Evolutionary conservation across 2,329 filamentous ascomycete species (phyloP), one percentile per base, ranked within the genome.

Genomic region (Ploettnerulaceae sp.): DNA sequence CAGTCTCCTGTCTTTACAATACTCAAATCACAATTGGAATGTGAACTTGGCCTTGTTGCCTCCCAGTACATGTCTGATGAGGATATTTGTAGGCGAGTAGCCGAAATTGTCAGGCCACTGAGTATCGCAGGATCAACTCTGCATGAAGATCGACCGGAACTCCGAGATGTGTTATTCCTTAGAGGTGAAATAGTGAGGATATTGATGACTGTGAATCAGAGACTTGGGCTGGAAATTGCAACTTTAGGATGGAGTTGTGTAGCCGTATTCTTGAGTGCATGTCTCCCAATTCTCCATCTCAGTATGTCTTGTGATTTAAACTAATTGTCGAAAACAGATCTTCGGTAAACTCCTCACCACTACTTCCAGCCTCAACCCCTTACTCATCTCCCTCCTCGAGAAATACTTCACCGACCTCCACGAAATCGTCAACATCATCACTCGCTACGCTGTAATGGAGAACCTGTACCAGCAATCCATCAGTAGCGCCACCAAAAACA

Each of bases 371-470:
- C 22, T 35, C 18, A 24, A 12, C 12, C 34, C 26, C n/a, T 28
- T 28, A 18, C 5, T 20, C 5, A 21, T 31, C n/a, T 25, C 20
- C 12, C n/a, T 35, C 36, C 22, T 41, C n/a, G 17, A 34, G 7
- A 39, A 33, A n/a, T 46, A 37, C 7, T 50, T 40, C 38, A 15
- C 25, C 22, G 28, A 51, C 6, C 40, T 55, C 14, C 41, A 40
- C 24, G 48, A 47, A 20, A 39, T 57, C 12, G 50, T 48, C 1
- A 36, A 32, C 8, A 41, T 55, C n/a, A 49, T 57, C 7, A 54
- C 53, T 3, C 52, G 55, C 6, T 57, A 56, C 25, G 45, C 48
- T 11, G 55, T 56, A 5, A 57, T 56, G 53, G 54, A 57, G 25
- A 56, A 53, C 20, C 45, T 57, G 4, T 56, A 53, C 36, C 36